phyloP scores from a whole-genome alignment of 352 stramenopile genomes.

The Thalassiosira mediterranea region DNA sequence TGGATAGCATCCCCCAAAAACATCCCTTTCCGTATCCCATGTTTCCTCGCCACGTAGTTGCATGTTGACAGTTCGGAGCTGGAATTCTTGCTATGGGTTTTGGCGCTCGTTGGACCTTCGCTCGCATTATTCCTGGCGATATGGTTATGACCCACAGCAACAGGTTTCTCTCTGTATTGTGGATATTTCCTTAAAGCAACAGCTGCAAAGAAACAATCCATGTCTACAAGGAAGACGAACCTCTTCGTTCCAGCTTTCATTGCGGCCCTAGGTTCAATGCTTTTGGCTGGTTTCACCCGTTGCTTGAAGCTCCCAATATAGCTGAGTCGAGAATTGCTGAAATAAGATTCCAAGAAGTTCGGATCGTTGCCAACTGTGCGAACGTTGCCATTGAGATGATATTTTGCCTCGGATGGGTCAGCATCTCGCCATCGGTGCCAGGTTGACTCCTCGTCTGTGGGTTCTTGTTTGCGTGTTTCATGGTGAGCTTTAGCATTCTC shows the following conservation, averaged over 20 bases:
- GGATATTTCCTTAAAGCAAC: constrained; percentile 89
- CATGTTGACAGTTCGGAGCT: constrained; percentile 90
- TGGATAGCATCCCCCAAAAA: constrained; percentile 92
- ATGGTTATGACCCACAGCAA: constrained; percentile 90
- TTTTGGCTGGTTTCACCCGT: constrained; percentile 43
- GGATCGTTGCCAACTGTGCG: constrained; percentile 76
- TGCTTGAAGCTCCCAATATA: constrained; percentile 86
- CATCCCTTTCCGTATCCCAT: constrained; percentile 92
- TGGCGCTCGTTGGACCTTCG: constrained; percentile 5
- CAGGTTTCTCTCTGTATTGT: constrained; percentile 83
- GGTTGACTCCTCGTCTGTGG: constrained; percentile 14
- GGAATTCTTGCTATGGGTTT: constrained; percentile 60
- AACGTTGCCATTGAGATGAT: constrained; percentile 49
- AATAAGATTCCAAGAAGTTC: constrained; percentile 75
- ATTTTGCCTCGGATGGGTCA: constrained; percentile 44
- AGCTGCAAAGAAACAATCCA: constrained; percentile 96
- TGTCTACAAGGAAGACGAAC: constrained; percentile 95
- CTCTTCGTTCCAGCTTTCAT: constrained; percentile 37
- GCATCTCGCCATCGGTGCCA: constrained; percentile 40
- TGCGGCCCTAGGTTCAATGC: constrained; percentile 10
- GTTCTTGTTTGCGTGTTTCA: neutral
- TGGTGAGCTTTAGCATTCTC: neutral
- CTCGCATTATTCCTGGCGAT: constrained; percentile 16
- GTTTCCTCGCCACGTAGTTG: constrained; percentile 92
- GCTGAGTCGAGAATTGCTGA: constrained; percentile 73